Evolutionary conservation across 2,329 filamentous ascomycete genomes (phyloP), one percentile per base, ranked within the genome.

Genomic region (Pseudofabraea citricarpa): DNA sequence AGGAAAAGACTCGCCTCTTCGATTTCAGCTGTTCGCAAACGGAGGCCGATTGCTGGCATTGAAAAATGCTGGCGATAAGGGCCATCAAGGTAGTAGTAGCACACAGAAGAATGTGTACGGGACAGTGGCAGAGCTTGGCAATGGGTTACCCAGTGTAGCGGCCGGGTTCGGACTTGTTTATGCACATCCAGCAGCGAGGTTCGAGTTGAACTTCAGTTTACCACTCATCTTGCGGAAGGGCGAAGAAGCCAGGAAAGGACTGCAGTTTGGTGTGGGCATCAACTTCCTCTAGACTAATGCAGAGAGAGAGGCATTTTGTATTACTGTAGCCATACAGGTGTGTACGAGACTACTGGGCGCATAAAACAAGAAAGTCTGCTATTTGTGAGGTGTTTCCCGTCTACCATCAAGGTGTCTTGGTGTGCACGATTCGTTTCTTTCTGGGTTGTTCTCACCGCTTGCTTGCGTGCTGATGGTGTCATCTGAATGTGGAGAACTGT

Each of bases 181-280:
- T 62, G 93, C 90, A 3, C 91, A 97, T 59, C 90, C 90, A 0
- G 85, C 91, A 16, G 93, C 93, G 9, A 73, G 93, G 44, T 96
- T 98, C 52, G 93, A 98, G 70, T 72, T 98, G 54, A 98, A 98
- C 67, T 95, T 98, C 63, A 90, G 87, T 56, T 65, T 98, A 53
- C 93, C 93, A 1, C 64, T 98, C 46, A 83, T 91, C 15, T 65
- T 89, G 58, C 77, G 93, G 46, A 83, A 77, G 51, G 90, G 89
- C 26, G 93, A 98, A 67, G 84, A 93, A 56, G 84, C 81, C 13
- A 80, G 91, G 43, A 98, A 98, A 69, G 93, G 93, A 1, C 62
- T 98, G 51, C 90, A 93, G 63, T 83, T 98, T 57, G 93, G 93
- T n/a, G 88, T 98, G 31, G 93, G 93, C 39, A 90, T 98, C 60